Base-by-base conservation (phyloP, 2,329 filamentous ascomycete genomes). In the Phialophora chinensis region DNA sequence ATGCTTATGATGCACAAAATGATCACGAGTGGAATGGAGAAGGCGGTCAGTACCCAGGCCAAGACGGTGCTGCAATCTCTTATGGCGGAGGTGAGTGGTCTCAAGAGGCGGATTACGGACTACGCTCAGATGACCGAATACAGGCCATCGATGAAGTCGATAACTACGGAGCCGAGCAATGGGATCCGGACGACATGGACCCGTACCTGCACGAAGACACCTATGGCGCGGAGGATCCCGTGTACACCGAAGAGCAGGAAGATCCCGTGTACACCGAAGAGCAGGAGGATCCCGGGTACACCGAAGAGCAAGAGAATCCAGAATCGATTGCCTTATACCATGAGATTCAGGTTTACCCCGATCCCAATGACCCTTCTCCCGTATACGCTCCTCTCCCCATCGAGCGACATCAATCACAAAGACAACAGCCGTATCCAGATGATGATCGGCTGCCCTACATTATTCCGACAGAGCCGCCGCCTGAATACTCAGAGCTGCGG, bases 61-160 rank as follows among this genome's bases (percentile, higher is more conserved):
- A 38, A 38, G 14, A 17, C 14, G 35, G 35, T 17, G 35, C 35
- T 17, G 35, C 35, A n/a, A 42, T 42, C 4, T 42, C 35, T 42
- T 42, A 42, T 17, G 35, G 35, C 20, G 57, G 57, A 60, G 57
- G 57, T 60, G 57, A 60, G 57, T 60, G 57, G 57, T 20, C n/a
- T 17, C 10, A 59, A 33, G 42, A 60, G 42, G 17, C 33, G 55
- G 55, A 42, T 42, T 44, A 57, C 33, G 33, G 33, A 44, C 55
- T 44, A 25, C n/a, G 23, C 55, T 57, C 55, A 57, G 55, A 57
- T 57, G 55, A 57, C 55, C 55, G 23, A 44, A 57, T 42, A 23
- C 55, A 57, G 57, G 42, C 31, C 47, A 25, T 49, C 27, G 57
- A 31, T 60, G 57, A 60, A 60, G 57, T 17, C 42, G 12, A 27